Conservation (phyloP, 2,329 filamentous ascomycete genomes). For the Tricladium varicosporioides region DNA sequence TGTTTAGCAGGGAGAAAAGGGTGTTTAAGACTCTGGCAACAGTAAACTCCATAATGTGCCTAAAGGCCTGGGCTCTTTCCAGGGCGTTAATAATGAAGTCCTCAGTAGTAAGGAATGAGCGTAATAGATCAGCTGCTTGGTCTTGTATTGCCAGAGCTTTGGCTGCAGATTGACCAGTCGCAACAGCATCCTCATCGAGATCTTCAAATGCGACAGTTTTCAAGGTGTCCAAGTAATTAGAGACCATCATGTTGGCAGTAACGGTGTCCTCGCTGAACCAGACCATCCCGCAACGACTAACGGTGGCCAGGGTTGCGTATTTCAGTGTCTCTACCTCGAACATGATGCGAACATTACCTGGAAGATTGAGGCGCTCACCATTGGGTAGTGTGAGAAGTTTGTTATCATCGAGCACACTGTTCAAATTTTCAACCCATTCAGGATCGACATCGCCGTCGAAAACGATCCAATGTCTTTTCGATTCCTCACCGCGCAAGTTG, state of each 20-base stretch:
- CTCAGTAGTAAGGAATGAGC: slow-evolving; percentile 72
- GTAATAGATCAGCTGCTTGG: slow-evolving; percentile 76
- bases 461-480: slow-evolving; percentile 98
- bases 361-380: slow-evolving; percentile 93
- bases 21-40: slow-evolving; percentile 87
- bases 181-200: slow-evolving; percentile 85
- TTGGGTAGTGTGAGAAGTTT: slow-evolving; percentile 96
- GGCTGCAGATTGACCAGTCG: slow-evolving; percentile 70
- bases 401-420: slow-evolving; percentile 99
- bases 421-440: slow-evolving; percentile 99
- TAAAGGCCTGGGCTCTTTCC: slow-evolving; percentile 71
- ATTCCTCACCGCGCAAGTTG: slow-evolving; percentile 94
- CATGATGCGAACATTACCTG: slow-evolving; percentile 96
- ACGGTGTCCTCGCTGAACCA: slow-evolving; percentile 99
- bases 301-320: slow-evolving; percentile 96
- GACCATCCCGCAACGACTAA: slow-evolving; percentile 99
- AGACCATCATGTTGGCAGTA: slow-evolving; percentile 86
- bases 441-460: slow-evolving; percentile 99
- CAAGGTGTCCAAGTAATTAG: slow-evolving; percentile 84
- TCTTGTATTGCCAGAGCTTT: slow-evolving; percentile 77
- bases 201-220: slow-evolving; percentile 87
- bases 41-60: slow-evolving; percentile 99
- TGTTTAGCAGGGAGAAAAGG: slow-evolving; percentile 92
- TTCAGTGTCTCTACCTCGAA: slow-evolving; percentile 98
- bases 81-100: slow-evolving; percentile 79